Percentiles rank a stretch among this genome's conserved stretches.
These are phyloP conservation scores for Eimeria nieschulzi DNA, from an alignment of 169 alveolate species.

Conservation along the genomic window DNA sequence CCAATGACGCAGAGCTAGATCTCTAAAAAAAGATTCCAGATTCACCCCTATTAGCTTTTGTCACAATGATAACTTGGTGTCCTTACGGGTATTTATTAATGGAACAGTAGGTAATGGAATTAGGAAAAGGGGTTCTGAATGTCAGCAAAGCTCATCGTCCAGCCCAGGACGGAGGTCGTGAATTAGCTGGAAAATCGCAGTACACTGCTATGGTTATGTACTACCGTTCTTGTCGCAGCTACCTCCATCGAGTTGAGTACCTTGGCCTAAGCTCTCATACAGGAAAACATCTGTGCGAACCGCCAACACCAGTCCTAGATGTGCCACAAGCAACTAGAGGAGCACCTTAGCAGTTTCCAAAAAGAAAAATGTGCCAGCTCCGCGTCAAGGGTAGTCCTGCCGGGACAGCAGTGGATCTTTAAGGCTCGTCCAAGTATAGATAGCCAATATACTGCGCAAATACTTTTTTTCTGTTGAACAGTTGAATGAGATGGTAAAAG, in stretches of 20 bases:
- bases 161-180: no score
- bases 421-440: not conserved
- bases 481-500: not conserved
- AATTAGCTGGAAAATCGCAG: no score
- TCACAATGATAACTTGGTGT: not conserved
- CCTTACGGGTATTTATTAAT: no score
- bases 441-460: no score
- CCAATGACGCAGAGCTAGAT: not conserved
- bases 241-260: conserved; percentile 45
- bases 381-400: not conserved
- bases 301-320: not conserved
- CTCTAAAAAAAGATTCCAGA: not conserved
- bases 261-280: conserved; percentile 10
- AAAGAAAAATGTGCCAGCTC: no score
- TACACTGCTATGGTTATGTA: not conserved
- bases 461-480: not conserved
- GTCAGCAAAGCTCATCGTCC: not conserved
- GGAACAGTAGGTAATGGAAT: no score
- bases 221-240: not conserved
- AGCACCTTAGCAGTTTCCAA: not conserved
- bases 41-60: not conserved
- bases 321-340: not conserved
- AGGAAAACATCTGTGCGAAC: conserved; percentile 48
- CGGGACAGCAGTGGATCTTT: not conserved
- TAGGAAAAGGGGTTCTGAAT: no score